Evolutionary conservation across 2,329 filamentous ascomycete species (phyloP).

Genomic region (Coniella lustricola): DNA sequence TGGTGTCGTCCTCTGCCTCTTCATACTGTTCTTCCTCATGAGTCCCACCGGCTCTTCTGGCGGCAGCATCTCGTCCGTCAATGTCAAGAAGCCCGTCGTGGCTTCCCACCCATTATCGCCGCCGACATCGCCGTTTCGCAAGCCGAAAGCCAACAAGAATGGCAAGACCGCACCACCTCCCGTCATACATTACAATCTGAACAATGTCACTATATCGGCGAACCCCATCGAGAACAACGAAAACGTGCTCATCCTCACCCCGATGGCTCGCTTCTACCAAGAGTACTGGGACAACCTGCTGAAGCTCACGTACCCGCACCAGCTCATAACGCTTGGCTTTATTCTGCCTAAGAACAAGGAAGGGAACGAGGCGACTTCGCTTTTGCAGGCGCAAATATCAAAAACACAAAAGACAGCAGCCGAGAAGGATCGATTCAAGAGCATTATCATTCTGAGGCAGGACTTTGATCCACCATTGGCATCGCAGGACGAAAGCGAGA

Average conservation of each 20-base stretch:
- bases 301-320: conserved; percentile 79
- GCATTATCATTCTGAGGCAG: conserved; percentile 88
- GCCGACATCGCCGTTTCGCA: conserved; percentile 67
- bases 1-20: conserved; percentile 63
- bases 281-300: conserved; percentile 93
- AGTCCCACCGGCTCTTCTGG: conserved; percentile 42
- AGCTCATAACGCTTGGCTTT: conserved; percentile 90
- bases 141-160: conserved; percentile 47
- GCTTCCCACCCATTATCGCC: conserved; percentile 67
- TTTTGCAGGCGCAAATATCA: conserved; percentile 76
- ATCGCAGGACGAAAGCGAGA: conserved; percentile 79
- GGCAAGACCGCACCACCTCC: conserved; percentile 62
- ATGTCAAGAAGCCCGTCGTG: conserved; percentile 35
- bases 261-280: conserved; percentile 87
- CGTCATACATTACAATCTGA: conserved; percentile 88
- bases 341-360: conserved; percentile 92
- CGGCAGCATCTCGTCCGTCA: conserved; percentile 41
- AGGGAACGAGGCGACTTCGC: conserved; percentile 77
- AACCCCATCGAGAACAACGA: conserved; percentile 74
- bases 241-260: conserved; percentile 84
- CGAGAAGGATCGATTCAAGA: conserved; percentile 78
- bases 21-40: conserved; percentile 60
- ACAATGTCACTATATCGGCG: conserved; percentile 79
- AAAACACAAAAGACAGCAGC: conserved; percentile 74
- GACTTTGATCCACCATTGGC: conserved; percentile 79